Percentiles rank a stretch among this genome's conserved stretches.
These are phyloP conservation scores for Camellia lanceoleosa DNA, from an alignment of 148 eudicot genomes.

Conservation along the genomic window DNA sequence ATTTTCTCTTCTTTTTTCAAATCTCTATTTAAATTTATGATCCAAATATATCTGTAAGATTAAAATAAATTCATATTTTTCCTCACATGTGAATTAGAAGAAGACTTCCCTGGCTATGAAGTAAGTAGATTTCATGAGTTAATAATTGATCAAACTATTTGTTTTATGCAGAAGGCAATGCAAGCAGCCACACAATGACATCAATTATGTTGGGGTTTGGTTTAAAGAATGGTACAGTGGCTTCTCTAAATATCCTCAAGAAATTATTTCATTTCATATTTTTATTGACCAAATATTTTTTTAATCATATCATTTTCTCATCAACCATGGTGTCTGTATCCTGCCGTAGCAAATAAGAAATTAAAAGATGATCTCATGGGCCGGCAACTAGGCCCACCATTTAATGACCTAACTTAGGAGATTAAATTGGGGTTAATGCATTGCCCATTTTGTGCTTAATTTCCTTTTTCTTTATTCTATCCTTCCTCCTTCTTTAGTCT, in stretches of 20 bases:
- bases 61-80: not conserved
- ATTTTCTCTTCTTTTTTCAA: too few species aligned
- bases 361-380: slow-evolving; percentile 37
- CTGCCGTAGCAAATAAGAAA: slow-evolving; percentile 16
- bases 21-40: too few species aligned
- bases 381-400: slow-evolving; percentile 31
- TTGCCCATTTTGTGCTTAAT: slow-evolving; percentile 6
- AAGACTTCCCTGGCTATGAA: not conserved
- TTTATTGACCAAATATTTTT: not conserved
- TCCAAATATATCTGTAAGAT: not conserved
- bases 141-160: not conserved
- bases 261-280: not conserved
- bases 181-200: slow-evolving; percentile 14
- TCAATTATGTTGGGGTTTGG: slow-evolving; percentile 1
- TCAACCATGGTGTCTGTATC: not conserved
- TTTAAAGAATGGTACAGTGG: slow-evolving; percentile 10
- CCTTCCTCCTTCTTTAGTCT: not conserved
- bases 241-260: not conserved
- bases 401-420: not conserved
- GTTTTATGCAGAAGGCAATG: not conserved
- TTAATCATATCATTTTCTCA: slow-evolving; percentile 23
- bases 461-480: not conserved
- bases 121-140: not conserved
- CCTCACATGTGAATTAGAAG: not conserved
- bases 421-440: not conserved